Conservation (phyloP, 2,329 filamentous ascomycete species). For the Ophiostoma tasmaniense region DNA sequence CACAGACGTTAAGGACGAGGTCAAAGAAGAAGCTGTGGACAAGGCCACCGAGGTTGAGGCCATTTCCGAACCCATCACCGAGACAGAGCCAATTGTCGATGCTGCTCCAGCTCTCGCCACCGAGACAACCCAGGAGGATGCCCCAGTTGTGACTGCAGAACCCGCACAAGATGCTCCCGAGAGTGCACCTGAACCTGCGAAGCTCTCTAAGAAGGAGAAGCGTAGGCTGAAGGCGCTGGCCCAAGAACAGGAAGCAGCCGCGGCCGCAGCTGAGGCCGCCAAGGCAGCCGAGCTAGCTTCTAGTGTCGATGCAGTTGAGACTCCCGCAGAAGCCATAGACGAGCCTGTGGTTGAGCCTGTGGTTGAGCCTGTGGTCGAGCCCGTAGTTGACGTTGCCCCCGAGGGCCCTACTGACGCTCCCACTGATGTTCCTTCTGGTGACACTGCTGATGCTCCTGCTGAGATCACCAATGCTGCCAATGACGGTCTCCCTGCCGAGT, state of each 20-base stretch:
- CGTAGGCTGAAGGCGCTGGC: constrained; percentile 3
- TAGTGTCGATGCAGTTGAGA: neutral
- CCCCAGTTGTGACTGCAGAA: neutral
- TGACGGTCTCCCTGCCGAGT: neutral
- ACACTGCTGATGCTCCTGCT: neutral
- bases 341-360: neutral
- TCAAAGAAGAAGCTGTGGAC: too few relatives aligned
- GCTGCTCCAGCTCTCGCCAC: neutral
- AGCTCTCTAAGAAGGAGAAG: constrained; percentile 5
- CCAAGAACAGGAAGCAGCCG: neutral
- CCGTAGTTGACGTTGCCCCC: neutral
- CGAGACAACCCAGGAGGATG: neutral
- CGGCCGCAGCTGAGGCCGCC: neutral
- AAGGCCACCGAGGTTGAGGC: neutral
- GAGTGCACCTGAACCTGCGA: neutral
- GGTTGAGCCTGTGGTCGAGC: neutral
- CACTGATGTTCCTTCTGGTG: neutral
- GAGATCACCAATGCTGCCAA: neutral
- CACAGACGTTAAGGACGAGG: neutral
- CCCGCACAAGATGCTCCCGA: neutral
- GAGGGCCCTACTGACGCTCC: neutral
- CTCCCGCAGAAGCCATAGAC: neutral
- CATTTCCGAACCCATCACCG: neutral
- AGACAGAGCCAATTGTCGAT: neutral
- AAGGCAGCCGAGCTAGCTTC: neutral